Base-by-base conservation (phyloP, 371 early-diverging fungal genomes). In the Mortierella polycephala region DNA sequence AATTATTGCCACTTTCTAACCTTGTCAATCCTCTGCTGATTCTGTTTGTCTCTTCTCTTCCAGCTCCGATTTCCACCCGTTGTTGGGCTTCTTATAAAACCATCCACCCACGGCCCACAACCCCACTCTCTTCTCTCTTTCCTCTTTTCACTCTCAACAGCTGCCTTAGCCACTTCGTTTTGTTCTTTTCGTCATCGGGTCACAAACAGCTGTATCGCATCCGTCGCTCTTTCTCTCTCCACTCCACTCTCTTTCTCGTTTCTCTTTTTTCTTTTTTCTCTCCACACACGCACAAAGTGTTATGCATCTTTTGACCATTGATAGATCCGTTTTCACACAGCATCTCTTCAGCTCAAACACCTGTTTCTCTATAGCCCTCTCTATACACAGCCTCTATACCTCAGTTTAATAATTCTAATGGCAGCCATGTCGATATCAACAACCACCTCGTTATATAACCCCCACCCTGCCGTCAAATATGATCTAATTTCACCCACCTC, bases 351-450 rank as follows among this genome's bases (percentile, higher is more conserved):
- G 7, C 18, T 18, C 62, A 75, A 75, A 69, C 75, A 75, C 66
- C 75, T 75, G 75, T 75, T 69, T 75, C 69, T 44, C 55, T 45
- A 41, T n/a, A 42, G 13, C 40, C 18, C 23, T 42, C 55, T 40
- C 55, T 52, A 49, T n/a, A 39, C 44, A 2, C 44, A 40, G 40
- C 50, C 37, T 12, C 65, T 18, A 42, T 37, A 44, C 40, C 9
- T 12, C 20, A 46, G 54, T 14, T 16, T 39, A 61, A 18, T 13
- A 45, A 46, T 18, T 51, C 44, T 57, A 60, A 73, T 70, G 67
- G 63, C 71, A 50, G 64, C 70, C 55, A 62, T 67, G 62, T 76
- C 76, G 6, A 67, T 76, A 61, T 64, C 75, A 44, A 61, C 62
- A 21, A 47, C 66, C 45, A 14, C 68, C 20, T 55, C 71, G 37